A percentile compares a stretch with the other conserved stretches of the same genome.
Evolutionary conservation across 257 asterid species (phyloP).

Genomic region (Solanum rostratum): DNA sequence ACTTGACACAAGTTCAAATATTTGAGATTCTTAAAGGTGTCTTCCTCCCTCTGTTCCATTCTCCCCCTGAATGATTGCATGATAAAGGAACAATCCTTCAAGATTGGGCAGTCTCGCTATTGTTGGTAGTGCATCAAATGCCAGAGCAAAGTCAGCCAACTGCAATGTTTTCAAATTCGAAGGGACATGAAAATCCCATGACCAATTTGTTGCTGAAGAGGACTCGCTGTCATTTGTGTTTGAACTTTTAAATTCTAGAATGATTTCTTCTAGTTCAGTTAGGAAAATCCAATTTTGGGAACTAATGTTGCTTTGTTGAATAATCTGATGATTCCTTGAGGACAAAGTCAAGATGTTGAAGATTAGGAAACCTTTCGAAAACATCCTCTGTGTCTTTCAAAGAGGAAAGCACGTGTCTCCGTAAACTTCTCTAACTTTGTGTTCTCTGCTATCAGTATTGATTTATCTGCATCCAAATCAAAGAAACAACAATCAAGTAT

Average conservation of each 20-base stretch:
- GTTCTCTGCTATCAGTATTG: neutral
- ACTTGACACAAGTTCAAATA: no score
- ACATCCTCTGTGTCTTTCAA: neutral
- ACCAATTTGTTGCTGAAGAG: neutral
- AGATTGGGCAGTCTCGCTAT: neutral
- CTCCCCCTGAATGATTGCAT: neutral
- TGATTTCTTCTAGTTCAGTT: neutral
- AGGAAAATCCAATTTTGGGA: neutral
- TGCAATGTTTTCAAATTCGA: neutral
- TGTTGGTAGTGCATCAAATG: neutral
- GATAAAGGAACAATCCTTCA: neutral
- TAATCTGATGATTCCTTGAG: neutral
- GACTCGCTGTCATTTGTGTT: neutral
- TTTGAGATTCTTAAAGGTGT: no score
- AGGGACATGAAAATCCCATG: neutral
- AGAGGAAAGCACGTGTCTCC: neutral
- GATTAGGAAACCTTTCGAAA: neutral
- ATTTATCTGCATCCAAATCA: neutral
- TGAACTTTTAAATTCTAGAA: neutral
- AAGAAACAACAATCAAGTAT: neutral
- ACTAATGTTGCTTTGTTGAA: neutral
- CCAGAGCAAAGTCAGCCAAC: rapidly evolving
- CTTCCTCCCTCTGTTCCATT: no score
- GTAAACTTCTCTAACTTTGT: neutral
- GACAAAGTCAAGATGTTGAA: neutral